Evolutionary conservation across 148 eudicot species (phyloP), one percentile per base, ranked within the genome.

Genomic region (Chenopodium suecicum): DNA sequence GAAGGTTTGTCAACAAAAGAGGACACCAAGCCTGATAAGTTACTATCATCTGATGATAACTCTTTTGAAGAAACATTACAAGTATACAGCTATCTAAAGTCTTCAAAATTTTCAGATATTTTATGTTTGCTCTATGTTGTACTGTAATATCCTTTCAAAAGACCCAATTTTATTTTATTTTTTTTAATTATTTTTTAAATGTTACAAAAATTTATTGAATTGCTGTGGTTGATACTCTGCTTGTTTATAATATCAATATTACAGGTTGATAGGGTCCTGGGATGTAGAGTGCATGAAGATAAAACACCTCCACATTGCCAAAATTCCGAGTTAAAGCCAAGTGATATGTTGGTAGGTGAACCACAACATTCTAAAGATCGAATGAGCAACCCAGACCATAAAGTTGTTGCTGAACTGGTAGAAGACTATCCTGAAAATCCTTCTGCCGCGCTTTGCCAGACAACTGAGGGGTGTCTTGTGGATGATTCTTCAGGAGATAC

Each of bases 261-360:
- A 65, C 86, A 92, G 99, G 99, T 96, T 82, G 99, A 94, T 88
- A 88, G 97, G 82, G 91, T 96, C 82, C 80, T 96, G 83, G 99
- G 97, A 31, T 90, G 99, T 88, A 92, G 99, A 75, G 80, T 92
- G 76, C 91, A 81, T 86, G 87, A 85, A 62, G 85, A 78, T 74
- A 25, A 66, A 23, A 34, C 82, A 85, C 25, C 44, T 62, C 34
- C 85, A 70, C 76, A 84, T 47, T 69, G 77, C 80, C 80, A 83
- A 79, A 72, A 68, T 23, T 72, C 85, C 58, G 82, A 52, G 75
- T 69, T 63, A 32, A 81, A 76, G 83, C 74, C 85, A 76, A 83
- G 69, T 76, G 86, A 48, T 69, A 74, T 41, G 52, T 79, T 90
- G 77, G 67, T 82, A 25, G 86, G 50, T 76, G 85, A 83, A 69